Evolutionary conservation across 106 monocot genomes (phyloP).

Genomic region (Dioscorea zingiberensis): DNA sequence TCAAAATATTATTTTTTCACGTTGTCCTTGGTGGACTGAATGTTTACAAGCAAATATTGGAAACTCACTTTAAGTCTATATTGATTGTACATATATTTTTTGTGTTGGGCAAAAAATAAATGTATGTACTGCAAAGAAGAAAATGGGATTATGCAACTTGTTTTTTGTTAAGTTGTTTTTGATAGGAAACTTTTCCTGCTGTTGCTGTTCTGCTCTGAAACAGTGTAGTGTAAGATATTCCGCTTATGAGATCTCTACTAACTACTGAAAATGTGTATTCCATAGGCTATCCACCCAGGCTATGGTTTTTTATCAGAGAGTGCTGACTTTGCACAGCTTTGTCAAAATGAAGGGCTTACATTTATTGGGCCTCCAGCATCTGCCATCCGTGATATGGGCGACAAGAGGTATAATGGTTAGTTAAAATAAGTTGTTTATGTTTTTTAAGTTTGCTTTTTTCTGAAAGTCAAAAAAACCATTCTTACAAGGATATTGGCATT

Average conservation of each 20-base stretch:
- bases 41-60: no score
- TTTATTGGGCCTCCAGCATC: slow-evolving; percentile 98
- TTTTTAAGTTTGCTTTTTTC: no score
- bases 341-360: slow-evolving; percentile 73
- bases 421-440: no score
- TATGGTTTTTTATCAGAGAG: slow-evolving; percentile 98
- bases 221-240: not conserved
- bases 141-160: not conserved
- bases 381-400: slow-evolving; percentile 99
- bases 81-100: no score
- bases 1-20: no score
- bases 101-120: not conserved
- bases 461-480: no score
- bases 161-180: not conserved
- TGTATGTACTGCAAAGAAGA: not conserved
- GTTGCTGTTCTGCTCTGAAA: not conserved
- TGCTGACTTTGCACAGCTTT: slow-evolving; percentile 89
- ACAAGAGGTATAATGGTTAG: slow-evolving; percentile 64
- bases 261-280: not conserved
- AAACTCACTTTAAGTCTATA: no score
- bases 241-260: no score
- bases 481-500: slow-evolving; percentile 3
- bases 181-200: not conserved
- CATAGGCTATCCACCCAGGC: slow-evolving; percentile 93
- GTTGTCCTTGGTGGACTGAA: no score